These are phyloP conservation scores for Agapanthus africanus DNA, from an alignment of 106 monocot species.

Conservation along the genomic window DNA sequence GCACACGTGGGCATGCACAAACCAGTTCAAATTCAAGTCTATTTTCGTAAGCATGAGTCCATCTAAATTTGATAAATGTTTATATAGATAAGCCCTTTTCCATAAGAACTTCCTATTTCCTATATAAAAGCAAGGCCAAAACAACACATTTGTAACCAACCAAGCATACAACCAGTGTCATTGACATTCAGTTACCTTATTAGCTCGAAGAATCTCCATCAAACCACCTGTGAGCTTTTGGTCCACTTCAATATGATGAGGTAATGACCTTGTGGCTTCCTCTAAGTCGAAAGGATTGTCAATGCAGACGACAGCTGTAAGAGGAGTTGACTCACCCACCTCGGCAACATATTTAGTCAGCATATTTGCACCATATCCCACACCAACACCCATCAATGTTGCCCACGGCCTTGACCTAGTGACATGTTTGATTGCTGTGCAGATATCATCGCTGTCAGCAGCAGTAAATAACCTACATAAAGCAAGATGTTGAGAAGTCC, in stretches of 20 bases:
- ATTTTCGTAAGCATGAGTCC: neutral
- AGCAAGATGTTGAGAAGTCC: no score
- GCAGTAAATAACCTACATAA: conserved; percentile 97
- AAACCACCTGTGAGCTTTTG: conserved; percentile 60
- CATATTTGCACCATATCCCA: conserved; percentile 97
- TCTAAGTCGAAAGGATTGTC: conserved; percentile 89
- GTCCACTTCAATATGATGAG: conserved; percentile 35
- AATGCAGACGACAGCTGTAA: conserved; percentile 86
- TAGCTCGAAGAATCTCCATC: conserved; percentile 70
- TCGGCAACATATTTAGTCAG: conserved; percentile 90
- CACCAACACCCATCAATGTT: conserved; percentile 65
- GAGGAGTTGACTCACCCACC: conserved; percentile 64
- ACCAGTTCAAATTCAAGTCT: neutral
- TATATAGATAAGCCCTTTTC: neutral
- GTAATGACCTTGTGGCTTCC: conserved; percentile 61
- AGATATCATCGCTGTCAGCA: conserved; percentile 96
- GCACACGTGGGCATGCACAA: no score
- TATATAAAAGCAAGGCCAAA: no score
- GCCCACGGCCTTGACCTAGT: conserved; percentile 67
- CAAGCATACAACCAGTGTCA: no score
- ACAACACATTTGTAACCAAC: no score
- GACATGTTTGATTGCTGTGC: conserved; percentile 60
- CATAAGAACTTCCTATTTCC: neutral
- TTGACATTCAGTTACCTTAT: no score
- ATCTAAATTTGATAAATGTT: neutral